phyloP scores from a whole-genome alignment of 805 yeast species.

The Geotrichum ghanense region DNA sequence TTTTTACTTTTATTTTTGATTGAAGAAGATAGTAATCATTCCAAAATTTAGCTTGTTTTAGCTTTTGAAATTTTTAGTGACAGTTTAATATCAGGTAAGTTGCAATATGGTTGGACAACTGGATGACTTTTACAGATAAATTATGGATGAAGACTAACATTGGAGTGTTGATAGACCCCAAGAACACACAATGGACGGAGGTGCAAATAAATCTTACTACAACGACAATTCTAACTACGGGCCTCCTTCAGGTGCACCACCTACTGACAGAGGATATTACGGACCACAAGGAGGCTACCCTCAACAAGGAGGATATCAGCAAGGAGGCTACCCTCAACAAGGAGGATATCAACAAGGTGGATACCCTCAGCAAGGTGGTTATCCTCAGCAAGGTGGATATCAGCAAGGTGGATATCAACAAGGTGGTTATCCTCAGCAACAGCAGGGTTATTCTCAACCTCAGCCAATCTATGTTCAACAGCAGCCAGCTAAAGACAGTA shows the following conservation, averaged over 20 bases:
- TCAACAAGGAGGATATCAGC: neutral
- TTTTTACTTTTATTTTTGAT: no score
- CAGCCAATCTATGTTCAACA: constrained; percentile 14
- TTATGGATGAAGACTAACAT: no score
- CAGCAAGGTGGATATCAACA: constrained; percentile 8
- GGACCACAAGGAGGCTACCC: neutral
- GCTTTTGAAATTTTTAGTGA: no score
- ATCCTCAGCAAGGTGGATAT: constrained; percentile 9
- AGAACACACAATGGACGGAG: no score
- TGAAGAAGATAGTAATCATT: no score
- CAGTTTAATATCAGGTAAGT: no score
- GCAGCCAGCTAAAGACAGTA: constrained; percentile 8
- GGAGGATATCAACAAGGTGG: constrained; percentile 6
- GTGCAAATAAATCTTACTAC: neutral
- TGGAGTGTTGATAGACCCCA: no score
- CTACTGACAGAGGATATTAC: neutral
- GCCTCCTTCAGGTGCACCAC: neutral
- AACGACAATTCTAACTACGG: neutral
- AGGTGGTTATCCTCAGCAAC: constrained; percentile 8
- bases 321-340: neutral
- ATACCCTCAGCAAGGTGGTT: neutral
- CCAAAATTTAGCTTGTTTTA: no score
- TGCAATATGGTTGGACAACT: no score
- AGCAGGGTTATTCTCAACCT: constrained; percentile 7
- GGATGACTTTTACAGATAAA: no score